Evolutionary conservation across 306 rosid species (phyloP).

Genomic region (Rubus parviflorus): DNA sequence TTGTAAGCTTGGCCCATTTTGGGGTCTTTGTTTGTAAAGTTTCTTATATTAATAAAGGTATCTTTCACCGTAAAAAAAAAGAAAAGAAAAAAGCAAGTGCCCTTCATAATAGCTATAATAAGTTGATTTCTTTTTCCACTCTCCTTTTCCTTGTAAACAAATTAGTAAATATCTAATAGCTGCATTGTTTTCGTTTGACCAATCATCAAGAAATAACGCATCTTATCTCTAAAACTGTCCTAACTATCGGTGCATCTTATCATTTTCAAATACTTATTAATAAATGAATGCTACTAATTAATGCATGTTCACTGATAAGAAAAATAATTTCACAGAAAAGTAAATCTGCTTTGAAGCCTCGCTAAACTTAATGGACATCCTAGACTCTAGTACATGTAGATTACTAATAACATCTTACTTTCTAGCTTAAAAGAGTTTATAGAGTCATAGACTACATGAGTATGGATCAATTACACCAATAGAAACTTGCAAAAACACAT

Average conservation of each 20-base stretch:
- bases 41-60: too few species aligned
- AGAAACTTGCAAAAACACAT: slow-evolving; percentile 1
- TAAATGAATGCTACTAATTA: neutral
- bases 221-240: neutral
- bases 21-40: too few species aligned
- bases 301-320: neutral
- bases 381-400: neutral
- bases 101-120: slow-evolving; percentile 23
- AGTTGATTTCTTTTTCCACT: neutral
- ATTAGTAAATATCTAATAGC: neutral
- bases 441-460: slow-evolving; percentile 9
- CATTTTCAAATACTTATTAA: neutral
- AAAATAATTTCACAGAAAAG: neutral
- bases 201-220: neutral
- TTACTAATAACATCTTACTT: slow-evolving; percentile 7
- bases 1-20: too few species aligned
- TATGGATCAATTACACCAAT: neutral
- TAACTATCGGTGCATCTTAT: neutral
- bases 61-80: too few species aligned
- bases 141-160: slow-evolving; percentile 5
- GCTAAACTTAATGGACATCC: neutral
- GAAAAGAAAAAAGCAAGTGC: slow-evolving; percentile 42
- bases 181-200: slow-evolving; percentile 2
- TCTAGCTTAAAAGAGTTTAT: slow-evolving; percentile 1
- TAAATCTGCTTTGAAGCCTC: neutral